Evolutionary conservation across 352 stramenopile species (phyloP).

Genomic region (Aphanomyces stellatus): DNA sequence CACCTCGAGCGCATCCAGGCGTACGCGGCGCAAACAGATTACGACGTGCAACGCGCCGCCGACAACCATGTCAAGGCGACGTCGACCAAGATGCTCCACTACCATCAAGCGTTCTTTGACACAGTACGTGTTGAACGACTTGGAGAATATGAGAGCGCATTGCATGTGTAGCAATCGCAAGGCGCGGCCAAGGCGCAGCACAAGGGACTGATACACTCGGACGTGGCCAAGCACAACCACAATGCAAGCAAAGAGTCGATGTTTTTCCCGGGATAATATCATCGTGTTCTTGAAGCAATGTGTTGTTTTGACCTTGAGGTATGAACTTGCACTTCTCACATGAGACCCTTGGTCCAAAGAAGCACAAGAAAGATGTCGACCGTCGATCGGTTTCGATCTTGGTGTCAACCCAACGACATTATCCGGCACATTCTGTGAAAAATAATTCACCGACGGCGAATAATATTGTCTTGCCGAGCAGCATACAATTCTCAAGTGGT

Average conservation of each 20-base stretch:
- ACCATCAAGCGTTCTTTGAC: slow-evolving; percentile 7
- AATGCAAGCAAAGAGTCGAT: slow-evolving; percentile 12
- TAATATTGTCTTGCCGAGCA: background rate
- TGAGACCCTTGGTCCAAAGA: no score
- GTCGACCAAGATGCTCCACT: background rate
- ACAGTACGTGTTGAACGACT: background rate
- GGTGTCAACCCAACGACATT: no score
- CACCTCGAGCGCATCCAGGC: slow-evolving; percentile 10
- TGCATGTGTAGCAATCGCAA: slow-evolving; percentile 1
- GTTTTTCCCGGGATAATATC: slow-evolving; percentile 4
- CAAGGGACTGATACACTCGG: slow-evolving; percentile 8
- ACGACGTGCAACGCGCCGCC: background rate
- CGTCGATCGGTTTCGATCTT: no score
- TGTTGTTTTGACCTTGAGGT: no score
- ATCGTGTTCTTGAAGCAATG: no score
- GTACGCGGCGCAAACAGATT: slow-evolving; percentile 3
- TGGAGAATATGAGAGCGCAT: background rate
- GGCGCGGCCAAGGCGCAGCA: background rate
- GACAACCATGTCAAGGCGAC: slow-evolving; percentile 17
- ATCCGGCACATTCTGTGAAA: no score
- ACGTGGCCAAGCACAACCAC: slow-evolving; percentile 2
- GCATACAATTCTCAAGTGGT: background rate
- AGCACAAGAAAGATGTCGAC: no score
- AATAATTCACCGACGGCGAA: no score
- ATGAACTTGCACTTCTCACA: no score